Conservation (phyloP, 2,329 filamentous ascomycete genomes). For the Ophiosphaerella herpotricha region DNA sequence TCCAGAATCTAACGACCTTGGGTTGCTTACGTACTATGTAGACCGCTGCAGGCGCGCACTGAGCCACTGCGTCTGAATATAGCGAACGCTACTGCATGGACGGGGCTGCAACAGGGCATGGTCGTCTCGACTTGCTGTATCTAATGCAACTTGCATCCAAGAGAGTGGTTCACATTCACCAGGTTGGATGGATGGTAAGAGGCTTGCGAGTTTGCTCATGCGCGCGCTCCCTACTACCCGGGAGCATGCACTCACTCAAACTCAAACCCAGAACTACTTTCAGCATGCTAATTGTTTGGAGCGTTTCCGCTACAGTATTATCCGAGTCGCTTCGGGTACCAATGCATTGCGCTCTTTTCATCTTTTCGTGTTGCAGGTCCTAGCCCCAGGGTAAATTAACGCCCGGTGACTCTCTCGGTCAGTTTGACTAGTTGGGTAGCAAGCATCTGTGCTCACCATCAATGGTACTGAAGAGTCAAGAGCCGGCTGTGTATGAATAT, state of each 20-base stretch:
- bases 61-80: no score
- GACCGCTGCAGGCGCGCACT: no score
- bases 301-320: not conserved
- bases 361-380: not conserved
- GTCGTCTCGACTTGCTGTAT: no score
- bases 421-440: not conserved
- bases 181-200: no score
- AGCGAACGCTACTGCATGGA: no score
- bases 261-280: not conserved
- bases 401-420: conserved; percentile 4
- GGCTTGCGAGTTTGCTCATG: no score
- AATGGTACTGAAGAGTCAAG: not conserved
- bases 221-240: no score
- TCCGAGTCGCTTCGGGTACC: conserved; percentile 1
- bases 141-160: no score
- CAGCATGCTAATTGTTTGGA: not conserved
- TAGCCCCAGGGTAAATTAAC: conserved; percentile 5
- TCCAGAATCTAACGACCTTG: no score
- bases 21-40: no score
- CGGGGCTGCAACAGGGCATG: no score
- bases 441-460: not conserved
- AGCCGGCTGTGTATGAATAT: not conserved
- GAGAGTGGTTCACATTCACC: no score
- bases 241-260: not conserved
- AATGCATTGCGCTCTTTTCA: conserved; percentile 1